Percentiles rank a stretch among this genome's conserved stretches.
These are phyloP conservation scores for Coprinellus aureogranulatus DNA, from an alignment of 768 basidiomycete species.

Conservation along the genomic window DNA sequence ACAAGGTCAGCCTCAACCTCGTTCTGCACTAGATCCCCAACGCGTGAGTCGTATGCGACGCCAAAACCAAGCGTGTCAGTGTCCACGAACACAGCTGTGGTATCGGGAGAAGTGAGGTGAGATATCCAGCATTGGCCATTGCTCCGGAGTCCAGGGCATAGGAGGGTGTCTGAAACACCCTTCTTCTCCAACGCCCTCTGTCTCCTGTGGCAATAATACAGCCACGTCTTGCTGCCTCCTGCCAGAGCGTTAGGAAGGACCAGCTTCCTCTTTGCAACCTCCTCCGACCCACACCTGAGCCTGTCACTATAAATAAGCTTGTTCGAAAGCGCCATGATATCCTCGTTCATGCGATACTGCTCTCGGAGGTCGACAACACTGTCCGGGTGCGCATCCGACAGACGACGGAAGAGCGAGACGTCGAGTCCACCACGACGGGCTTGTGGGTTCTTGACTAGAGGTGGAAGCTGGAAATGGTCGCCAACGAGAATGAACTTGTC, in stretches of 20 bases:
- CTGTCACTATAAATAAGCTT: conserved; percentile 16
- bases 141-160: neutral
- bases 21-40: conserved; percentile 91
- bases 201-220: neutral
- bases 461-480: conserved; percentile 96
- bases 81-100: conserved; percentile 90
- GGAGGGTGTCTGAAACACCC: neutral
- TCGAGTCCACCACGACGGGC: conserved; percentile 88
- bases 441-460: conserved; percentile 80
- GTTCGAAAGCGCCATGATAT: conserved; percentile 17
- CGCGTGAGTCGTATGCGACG: conserved; percentile 67
- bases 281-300: conserved; percentile 66
- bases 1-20: conserved; percentile 70
- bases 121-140: neutral
- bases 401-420: conserved; percentile 80
- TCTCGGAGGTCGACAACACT: conserved; percentile 82
- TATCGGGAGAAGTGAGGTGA: conserved; percentile 32
- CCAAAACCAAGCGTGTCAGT: conserved; percentile 68
- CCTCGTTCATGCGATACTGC: conserved; percentile 90
- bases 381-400: conserved; percentile 83
- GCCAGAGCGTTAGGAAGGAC: conserved; percentile 40
- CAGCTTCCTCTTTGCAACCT: conserved; percentile 61
- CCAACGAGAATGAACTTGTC: conserved; percentile 93
- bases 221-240: neutral
- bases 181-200: neutral